Percentiles rank a stretch among this genome's conserved stretches.
phyloP scores from a whole-genome alignment of 352 stramenopile genomes.

The Phytopythium oedochilum region DNA sequence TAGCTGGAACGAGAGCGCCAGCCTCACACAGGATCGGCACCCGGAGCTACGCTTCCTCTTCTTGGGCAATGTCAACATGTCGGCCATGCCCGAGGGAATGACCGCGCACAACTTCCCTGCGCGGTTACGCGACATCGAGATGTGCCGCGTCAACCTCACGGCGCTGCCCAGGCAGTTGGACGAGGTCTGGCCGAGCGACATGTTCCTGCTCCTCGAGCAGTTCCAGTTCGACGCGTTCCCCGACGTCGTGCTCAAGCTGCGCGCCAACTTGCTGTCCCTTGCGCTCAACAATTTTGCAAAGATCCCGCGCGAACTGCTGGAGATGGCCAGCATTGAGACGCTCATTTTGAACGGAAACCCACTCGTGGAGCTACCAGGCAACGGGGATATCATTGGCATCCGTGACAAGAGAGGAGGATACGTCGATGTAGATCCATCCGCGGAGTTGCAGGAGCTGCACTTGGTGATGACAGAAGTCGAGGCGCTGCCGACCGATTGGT shows the following conservation, averaged over 20 bases:
- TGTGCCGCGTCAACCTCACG: slow-evolving; percentile 19
- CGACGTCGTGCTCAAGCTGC: slow-evolving; percentile 12
- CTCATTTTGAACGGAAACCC: slow-evolving; percentile 20
- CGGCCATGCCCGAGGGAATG: slow-evolving; percentile 18
- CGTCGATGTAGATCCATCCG: background rate
- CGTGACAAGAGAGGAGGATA: background rate
- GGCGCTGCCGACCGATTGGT: background rate
- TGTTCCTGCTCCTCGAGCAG: slow-evolving; percentile 17
- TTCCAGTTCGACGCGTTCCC: slow-evolving; percentile 16
- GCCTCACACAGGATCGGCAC: slow-evolving; percentile 10
- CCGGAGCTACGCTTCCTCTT: slow-evolving; percentile 18
- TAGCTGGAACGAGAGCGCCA: slow-evolving; percentile 13
- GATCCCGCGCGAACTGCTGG: slow-evolving; percentile 10
- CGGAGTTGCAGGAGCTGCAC: background rate
- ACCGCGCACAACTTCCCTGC: slow-evolving; percentile 17
- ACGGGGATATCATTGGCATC: background rate
- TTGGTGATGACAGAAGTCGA: background rate
- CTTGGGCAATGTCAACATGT: slow-evolving; percentile 19
- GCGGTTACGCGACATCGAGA: slow-evolving; percentile 16
- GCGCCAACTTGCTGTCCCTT: slow-evolving; percentile 13
- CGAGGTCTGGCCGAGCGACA: slow-evolving; percentile 10
- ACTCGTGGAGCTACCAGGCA: slow-evolving; percentile 4
- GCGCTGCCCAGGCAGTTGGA: slow-evolving; percentile 19
- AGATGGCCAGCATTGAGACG: slow-evolving; percentile 6
- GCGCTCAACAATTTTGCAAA: slow-evolving; percentile 7